Percentiles rank a stretch among this genome's conserved stretches.
Conservation (phyloP, 2,329 filamentous ascomycete species). For the Furcasterigmium furcatum region DNA sequence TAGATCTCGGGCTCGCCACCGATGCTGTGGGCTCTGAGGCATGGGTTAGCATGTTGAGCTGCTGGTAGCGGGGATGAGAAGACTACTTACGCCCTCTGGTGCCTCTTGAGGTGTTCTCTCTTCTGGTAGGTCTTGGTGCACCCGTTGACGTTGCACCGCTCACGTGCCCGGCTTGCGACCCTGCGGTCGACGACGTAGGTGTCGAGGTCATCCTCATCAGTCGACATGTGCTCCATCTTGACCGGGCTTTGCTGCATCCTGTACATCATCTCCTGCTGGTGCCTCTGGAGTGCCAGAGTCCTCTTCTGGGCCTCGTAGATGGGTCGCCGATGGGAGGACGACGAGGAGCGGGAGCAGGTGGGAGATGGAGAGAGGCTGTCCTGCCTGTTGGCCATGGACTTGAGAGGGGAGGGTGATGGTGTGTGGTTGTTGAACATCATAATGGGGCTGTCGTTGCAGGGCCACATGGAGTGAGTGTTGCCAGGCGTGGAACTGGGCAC, state of each 20-base stretch:
- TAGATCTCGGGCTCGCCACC: conserved; percentile 13
- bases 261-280: conserved; percentile 22
- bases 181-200: conserved; percentile 10
- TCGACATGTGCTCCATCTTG: conserved; percentile 13
- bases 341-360: conserved; percentile 24
- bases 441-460: conserved; percentile 36
- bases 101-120: conserved; percentile 54
- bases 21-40: conserved; percentile 3
- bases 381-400: conserved; percentile 24
- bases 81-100: conserved; percentile 45
- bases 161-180: conserved; percentile 12
- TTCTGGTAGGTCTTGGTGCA: conserved; percentile 48
- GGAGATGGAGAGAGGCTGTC: conserved; percentile 13
- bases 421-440: conserved; percentile 29
- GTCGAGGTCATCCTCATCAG: conserved; percentile 8
- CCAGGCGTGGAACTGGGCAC: conserved; percentile 34
- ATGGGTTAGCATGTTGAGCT: conserved; percentile 22
- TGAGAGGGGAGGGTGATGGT: conserved; percentile 21
- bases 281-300: conserved; percentile 38
- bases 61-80: neutral
- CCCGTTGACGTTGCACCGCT: conserved; percentile 38
- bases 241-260: conserved; percentile 12
- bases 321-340: conserved; percentile 34
- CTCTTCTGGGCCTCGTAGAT: conserved; percentile 40
- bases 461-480: conserved; percentile 33